Evolutionary conservation across 164 flowering plant species (phyloP).

Genomic region (Kingdonia uniflora): DNA sequence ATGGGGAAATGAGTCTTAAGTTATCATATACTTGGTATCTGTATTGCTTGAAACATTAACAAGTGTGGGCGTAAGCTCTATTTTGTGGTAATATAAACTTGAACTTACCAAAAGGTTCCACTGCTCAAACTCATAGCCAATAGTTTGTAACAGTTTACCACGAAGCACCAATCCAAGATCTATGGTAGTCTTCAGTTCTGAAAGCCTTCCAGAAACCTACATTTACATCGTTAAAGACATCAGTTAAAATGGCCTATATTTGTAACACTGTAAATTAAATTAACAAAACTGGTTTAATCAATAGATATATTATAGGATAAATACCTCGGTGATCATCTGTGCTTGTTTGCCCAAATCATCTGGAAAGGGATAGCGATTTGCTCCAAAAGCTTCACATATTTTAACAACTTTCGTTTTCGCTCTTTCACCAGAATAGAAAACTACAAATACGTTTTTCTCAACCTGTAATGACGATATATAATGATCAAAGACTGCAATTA

Average conservation of each 20-base stretch:
- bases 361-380: conserved; percentile 75
- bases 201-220: conserved; percentile 61
- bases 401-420: conserved; percentile 71
- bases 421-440: conserved; percentile 89
- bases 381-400: conserved; percentile 97
- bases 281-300: neutral
- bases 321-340: conserved; percentile 70
- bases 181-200: conserved; percentile 70
- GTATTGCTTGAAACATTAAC: too few relatives aligned
- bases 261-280: too few relatives aligned
- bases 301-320: neutral
- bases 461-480: conserved; percentile 29
- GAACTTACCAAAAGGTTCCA: conserved; percentile 63
- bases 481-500: too few relatives aligned
- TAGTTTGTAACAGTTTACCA: conserved; percentile 36
- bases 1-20: too few relatives aligned
- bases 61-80: too few relatives aligned
- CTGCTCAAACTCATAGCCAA: conserved; percentile 51
- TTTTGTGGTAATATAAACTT: too few relatives aligned
- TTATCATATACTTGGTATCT: too few relatives aligned
- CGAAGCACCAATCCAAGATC: conserved; percentile 61
- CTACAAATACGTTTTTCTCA: conserved; percentile 88
- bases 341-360: conserved; percentile 64
- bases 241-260: too few relatives aligned
- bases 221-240: neutral